Percentiles rank a stretch among this genome's conserved stretches.
phyloP scores from a whole-genome alignment of 140 eudicot species.

The Oenanthe javanica region DNA sequence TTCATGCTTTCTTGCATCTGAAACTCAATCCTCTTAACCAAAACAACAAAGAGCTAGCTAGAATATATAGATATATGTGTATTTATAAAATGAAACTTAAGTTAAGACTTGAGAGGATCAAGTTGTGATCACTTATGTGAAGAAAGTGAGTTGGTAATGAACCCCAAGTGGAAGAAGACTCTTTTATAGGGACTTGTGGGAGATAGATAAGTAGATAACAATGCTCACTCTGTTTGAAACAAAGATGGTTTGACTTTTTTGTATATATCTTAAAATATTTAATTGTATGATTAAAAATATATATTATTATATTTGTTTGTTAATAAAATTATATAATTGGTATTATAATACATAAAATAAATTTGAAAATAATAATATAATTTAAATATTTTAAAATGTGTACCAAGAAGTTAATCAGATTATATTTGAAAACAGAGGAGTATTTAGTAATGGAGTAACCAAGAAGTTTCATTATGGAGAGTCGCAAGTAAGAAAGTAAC shows the following conservation, averaged over 20 bases:
- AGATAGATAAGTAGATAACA: background rate
- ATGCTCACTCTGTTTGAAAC: too few species aligned
- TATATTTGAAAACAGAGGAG: too few species aligned
- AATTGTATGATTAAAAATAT: too few species aligned
- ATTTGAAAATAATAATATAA: too few species aligned
- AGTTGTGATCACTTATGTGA: background rate
- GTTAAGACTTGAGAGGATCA: background rate
- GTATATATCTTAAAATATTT: too few species aligned
- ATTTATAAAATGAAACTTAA: background rate
- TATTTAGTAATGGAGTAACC: background rate
- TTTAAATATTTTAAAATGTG: too few species aligned
- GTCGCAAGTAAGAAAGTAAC: background rate
- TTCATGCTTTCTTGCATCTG: constrained; percentile 2
- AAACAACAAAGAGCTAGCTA: background rate
- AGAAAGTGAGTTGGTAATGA: background rate
- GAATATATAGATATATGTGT: background rate
- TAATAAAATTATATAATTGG: too few species aligned
- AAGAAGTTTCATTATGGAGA: background rate
- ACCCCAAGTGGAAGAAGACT: background rate
- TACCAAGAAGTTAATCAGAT: too few species aligned
- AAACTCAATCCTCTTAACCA: background rate
- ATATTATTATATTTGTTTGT: too few species aligned
- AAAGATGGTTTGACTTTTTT: too few species aligned
- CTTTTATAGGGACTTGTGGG: constrained; percentile 3
- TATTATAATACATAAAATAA: too few species aligned